Base-by-base conservation (phyloP, 345 rosid genomes). In the Citrus medica region DNA sequence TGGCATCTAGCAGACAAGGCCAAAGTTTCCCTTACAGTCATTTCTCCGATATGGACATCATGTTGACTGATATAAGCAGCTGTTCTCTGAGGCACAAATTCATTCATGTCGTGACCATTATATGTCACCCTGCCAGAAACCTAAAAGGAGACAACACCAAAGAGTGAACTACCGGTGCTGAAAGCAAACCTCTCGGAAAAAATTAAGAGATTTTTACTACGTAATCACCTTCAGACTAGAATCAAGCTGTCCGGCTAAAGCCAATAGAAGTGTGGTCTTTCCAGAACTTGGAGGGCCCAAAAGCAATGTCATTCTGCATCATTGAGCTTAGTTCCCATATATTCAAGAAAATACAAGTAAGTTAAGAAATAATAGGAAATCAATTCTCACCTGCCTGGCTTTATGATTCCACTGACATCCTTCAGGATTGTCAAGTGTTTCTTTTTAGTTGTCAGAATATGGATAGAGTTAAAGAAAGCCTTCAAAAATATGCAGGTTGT, bases 11-110 rank as follows among this genome's bases (percentile, higher is more conserved):
- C 97, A 1, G 97, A 89, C 83, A 93, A 94, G 58, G 89, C 83
- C 84, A 93, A 70, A 71, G 98, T 92, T 79, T 92, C 97, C 61
- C 94, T 89, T 8, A 92, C 93, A 1, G 98, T 93, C 89, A 92
- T 33, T 74, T 88, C 87, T 12, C 85, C 87, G 0, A 88, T 82
- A 69, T 90, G 97, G 37, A 88, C 64, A 79, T 92, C 98, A 33
- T 46, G 51, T 12, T 46, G 51, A 46, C 51, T 46, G 51, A 46
- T 46, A 46, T 46, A 46, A 3, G 51, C 17, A 3, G 51, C 51
- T 46, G 51, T 46, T 46, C 51, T 46, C 17, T 46, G 51, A 12
- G 51, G 51, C 19, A 90, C 86, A 72, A 92, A 93, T 81, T 90
- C 94, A 73, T 84, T 63, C 84, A 90, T 67, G 14, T 61, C 83